Conservation (phyloP, 768 basidiomycete species). For the Tremella yokohamensis region DNA sequence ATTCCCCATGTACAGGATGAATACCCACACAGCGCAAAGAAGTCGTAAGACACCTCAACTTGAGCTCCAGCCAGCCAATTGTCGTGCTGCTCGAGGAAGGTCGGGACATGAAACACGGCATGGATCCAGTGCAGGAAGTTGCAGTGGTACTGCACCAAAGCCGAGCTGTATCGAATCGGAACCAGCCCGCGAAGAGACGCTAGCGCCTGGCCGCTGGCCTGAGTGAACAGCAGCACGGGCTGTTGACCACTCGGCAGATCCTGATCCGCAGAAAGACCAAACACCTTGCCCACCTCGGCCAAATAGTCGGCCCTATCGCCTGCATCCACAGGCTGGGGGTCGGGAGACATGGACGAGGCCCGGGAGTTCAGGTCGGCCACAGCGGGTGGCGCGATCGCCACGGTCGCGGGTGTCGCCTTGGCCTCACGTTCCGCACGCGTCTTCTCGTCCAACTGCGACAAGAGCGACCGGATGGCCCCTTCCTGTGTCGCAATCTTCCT, state of each 20-base stretch:
- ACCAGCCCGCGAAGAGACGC: conserved; percentile 14
- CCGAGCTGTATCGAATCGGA: conserved; percentile 4
- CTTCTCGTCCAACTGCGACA: neutral
- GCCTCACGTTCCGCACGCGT: neutral
- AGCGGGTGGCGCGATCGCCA: neutral
- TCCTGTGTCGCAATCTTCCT: conserved; percentile 19
- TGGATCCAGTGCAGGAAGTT: conserved; percentile 23
- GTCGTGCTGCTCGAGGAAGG: conserved; percentile 19
- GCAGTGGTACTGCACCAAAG: conserved; percentile 18
- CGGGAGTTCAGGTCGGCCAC: neutral
- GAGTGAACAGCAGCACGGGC: conserved; percentile 6
- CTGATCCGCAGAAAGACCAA: conserved; percentile 7
- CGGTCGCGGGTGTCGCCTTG: neutral
- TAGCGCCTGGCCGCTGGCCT: conserved; percentile 8
- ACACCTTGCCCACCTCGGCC: conserved; percentile 9
- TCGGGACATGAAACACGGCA: conserved; percentile 23
- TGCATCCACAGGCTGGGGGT: neutral
- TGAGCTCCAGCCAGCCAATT: conserved; percentile 10
- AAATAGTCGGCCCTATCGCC: conserved; percentile 16
- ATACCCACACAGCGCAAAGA: conserved; percentile 17
- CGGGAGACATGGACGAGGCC: neutral
- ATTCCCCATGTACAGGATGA: neutral
- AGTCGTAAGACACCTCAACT: conserved; percentile 12
- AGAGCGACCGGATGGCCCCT: conserved; percentile 13
- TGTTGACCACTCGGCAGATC: neutral